These are phyloP conservation scores for Trichoderma koningiopsis DNA, from an alignment of 2,329 filamentous ascomycete genomes.

Conservation along the genomic window DNA sequence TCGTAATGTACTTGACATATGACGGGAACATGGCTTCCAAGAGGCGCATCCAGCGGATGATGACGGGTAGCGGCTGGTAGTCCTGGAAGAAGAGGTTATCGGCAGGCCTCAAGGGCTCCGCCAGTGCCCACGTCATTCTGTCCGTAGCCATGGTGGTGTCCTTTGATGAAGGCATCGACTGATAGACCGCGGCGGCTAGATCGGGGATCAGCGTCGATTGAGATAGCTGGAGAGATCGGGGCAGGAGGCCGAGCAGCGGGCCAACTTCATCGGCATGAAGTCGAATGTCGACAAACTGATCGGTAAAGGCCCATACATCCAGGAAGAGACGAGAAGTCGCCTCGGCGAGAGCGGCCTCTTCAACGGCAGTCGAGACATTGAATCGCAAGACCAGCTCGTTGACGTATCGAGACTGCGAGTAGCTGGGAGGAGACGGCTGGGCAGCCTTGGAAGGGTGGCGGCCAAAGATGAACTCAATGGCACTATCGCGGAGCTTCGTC, in stretches of 20 bases:
- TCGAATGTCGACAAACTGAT: constrained; percentile 82
- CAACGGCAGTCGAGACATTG: constrained; percentile 68
- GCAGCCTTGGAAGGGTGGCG: constrained; percentile 41
- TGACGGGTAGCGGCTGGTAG: constrained; percentile 83
- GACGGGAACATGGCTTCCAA: constrained; percentile 87
- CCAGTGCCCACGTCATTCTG: constrained; percentile 37
- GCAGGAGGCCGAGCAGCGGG: constrained; percentile 78
- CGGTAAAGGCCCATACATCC: constrained; percentile 86
- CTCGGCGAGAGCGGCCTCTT: constrained; percentile 71
- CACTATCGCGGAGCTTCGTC: constrained; percentile 53
- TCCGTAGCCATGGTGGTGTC: constrained; percentile 30
- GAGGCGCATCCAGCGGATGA: constrained; percentile 88
- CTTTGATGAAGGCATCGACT: constrained; percentile 42
- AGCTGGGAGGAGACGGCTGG: constrained; percentile 33
- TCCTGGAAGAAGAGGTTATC: constrained; percentile 87
- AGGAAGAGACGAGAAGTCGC: constrained; percentile 76
- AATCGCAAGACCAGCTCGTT: constrained; percentile 89
- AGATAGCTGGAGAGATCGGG: constrained; percentile 68
- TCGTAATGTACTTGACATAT: constrained; percentile 70
- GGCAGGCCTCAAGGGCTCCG: constrained; percentile 40
- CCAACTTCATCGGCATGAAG: constrained; percentile 74
- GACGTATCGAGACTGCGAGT: constrained; percentile 59
- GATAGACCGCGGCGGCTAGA: constrained; percentile 73
- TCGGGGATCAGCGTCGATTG: constrained; percentile 79
- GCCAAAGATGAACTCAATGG: constrained; percentile 55